Evolutionary conservation across 2,329 filamentous ascomycete genomes (phyloP), one percentile per base, ranked within the genome.

Genomic region (Fusarium sp.): DNA sequence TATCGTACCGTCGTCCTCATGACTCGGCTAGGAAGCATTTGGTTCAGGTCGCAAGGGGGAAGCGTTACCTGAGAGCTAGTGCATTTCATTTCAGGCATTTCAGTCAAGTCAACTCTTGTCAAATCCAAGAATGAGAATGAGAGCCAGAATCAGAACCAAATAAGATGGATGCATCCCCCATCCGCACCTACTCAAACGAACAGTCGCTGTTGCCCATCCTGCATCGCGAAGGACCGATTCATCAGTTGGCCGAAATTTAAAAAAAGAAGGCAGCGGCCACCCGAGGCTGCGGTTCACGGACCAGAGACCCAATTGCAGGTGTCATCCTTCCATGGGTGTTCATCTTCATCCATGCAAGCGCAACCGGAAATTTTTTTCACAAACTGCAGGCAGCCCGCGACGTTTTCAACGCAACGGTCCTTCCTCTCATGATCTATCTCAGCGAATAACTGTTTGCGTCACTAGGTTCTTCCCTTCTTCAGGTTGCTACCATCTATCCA

Each of bases 241-340:
- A 64, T 14, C 40, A 32, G 14, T 23, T 47, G 49, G 41, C n/a
- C 23, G 23, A 25, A 53, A 41, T 40, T 40, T 25, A 27, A 45
- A 45, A 43, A 41, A 47, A 48, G 57, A 50, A 64, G 25, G 46
- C 50, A 68, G 63, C 63, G 67, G 48, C 67, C 63, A 70, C 63
- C 60, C 34, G 41, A 50, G 46, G 66, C 54, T 56, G 37, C 49
- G 66, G 62, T 70, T 71, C 67, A 60, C 58, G 43, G 67, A 54
- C 54, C 57, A 58, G 50, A 55, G 27, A 56, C 54, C 53, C 60
- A 59, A 59, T 66, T 60, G 54, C 60, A 65, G 51, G 46, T 40
- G 37, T 40, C 54, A 41, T 50, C 23, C 47, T 59, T 66, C 42
- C 55, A 64, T 64, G 59, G 61, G 59, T 64, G 18, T 63, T 43